Evolutionary conservation across 805 yeast genomes (phyloP), one percentile per base, ranked within the genome.

Genomic region (Cyberlindnera galapagoensis): DNA sequence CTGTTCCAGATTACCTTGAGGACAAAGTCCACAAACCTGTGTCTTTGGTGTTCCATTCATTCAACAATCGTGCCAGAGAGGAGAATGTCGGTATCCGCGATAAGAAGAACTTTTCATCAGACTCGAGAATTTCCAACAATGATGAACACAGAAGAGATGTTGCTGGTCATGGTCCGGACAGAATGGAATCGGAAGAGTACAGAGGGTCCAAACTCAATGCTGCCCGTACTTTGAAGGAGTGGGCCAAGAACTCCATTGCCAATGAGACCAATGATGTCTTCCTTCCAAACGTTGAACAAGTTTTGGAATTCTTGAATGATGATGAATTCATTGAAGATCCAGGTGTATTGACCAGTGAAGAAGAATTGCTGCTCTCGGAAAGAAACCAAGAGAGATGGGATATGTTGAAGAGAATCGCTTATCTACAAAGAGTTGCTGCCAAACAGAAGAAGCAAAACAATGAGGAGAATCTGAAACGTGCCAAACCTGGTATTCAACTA

Each of bases 71-170:
- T 48, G 94, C 95, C 0, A 95, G 97, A 18, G 80, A 71, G 35
- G 94, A 85, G 18, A 90, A 90, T 51, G 59, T 63, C 24, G 97
- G 97, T 32, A 71, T 90, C 14, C 63, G 94, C 35, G 96, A 87
- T 38, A 75, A 73, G 50, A 90, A 90, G 60, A 74, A 76, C 34
- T 74, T 76, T 33, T 84, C 95, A 7, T 68, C 78, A 1, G 97
- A 90, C 55, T 70, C 88, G 1, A 72, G 97, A 52, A 77, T 88
- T 21, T 77, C 77, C 29, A 75, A 76, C 21, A 81, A 70, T 46
- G 60, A 60, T n/a, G 56, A 52, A 9, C 96, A 88, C 54, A 62
- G 64, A 37, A 62, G 63, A 10, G 96, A 88, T 53, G 88, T 88
- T 9, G 71, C 63, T 8, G 97, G 97, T 4, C 60, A 63, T 13